Percentiles rank a stretch among this genome's conserved stretches.
Conservation (phyloP, 2,329 filamentous ascomycete species). For the Colletotrichum paranaense region DNA sequence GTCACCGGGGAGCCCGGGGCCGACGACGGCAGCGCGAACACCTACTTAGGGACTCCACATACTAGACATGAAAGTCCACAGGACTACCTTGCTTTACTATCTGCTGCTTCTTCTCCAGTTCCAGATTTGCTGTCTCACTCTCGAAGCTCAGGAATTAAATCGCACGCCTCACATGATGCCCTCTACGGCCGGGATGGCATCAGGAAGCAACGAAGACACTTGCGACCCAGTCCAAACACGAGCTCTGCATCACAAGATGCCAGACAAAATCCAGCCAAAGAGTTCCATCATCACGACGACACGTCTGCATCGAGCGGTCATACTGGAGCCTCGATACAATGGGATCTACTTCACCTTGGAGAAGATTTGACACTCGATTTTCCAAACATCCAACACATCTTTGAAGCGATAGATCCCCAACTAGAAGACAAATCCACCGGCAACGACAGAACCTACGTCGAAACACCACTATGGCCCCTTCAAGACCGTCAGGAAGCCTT, state of each 20-base stretch:
- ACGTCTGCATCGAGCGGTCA: constrained; percentile 8
- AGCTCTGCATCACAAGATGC: not conserved
- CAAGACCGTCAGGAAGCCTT: constrained; percentile 42
- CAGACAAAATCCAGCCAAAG: not conserved
- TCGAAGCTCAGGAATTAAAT: not conserved
- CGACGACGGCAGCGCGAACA: not conserved
- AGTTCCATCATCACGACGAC: not conserved
- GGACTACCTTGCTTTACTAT: constrained; percentile 12
- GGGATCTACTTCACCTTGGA: constrained; percentile 7
- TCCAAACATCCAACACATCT: not conserved
- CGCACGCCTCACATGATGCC: not conserved
- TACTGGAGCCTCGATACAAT: not conserved
- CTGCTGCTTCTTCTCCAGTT: constrained; percentile 12
- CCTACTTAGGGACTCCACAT: not conserved
- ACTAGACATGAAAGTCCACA: not conserved
- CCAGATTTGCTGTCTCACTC: not conserved
- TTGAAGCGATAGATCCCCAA: constrained; percentile 22
- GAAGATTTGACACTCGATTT: constrained; percentile 2
- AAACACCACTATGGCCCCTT: constrained; percentile 28
- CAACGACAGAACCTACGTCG: constrained; percentile 25
- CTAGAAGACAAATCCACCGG: not conserved
- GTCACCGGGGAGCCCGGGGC: not conserved
- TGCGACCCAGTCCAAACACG: not conserved
- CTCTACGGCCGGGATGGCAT: not conserved
- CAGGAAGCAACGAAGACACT: not conserved